phyloP scores from a whole-genome alignment of 2,329 filamentous ascomycete species.

The Neocucurbitaria cava region DNA sequence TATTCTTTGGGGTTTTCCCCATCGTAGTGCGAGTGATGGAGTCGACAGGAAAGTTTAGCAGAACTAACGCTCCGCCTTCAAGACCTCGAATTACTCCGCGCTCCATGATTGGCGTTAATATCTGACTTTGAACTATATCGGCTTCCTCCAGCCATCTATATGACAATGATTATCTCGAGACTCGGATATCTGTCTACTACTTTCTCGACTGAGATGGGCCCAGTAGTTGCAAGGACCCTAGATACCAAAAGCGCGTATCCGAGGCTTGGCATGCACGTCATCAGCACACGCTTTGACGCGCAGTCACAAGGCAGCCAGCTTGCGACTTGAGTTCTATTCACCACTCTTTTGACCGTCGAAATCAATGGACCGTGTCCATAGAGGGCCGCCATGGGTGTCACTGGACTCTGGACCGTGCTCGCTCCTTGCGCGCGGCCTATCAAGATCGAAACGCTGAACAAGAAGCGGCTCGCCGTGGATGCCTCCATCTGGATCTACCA shows the following conservation, averaged over 20 bases:
- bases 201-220: too few species aligned
- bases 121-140: too few species aligned
- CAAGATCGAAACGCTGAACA: conserved; percentile 94
- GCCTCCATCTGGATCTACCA: conserved; percentile 99
- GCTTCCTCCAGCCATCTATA: too few species aligned
- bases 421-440: conserved; percentile 95
- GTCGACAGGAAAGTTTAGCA: too few species aligned
- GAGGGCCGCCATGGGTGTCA: conserved; percentile 80
- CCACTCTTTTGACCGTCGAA: not conserved
- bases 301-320: conserved; percentile 20
- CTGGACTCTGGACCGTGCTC: conserved; percentile 94
- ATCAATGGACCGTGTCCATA: conserved; percentile 22
- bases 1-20: too few species aligned
- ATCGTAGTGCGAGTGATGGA: too few species aligned
- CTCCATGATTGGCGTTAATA: too few species aligned
- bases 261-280: conserved; percentile 19
- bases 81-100: too few species aligned
- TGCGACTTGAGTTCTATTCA: not conserved
- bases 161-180: too few species aligned
- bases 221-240: too few species aligned
- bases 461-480: conserved; percentile 94
- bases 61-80: too few species aligned
- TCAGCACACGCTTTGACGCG: conserved; percentile 25
- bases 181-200: too few species aligned
- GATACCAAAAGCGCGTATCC: not conserved